phyloP scores from a whole-genome alignment of 2,329 filamentous ascomycete species.

The Phyllachora maydis region DNA sequence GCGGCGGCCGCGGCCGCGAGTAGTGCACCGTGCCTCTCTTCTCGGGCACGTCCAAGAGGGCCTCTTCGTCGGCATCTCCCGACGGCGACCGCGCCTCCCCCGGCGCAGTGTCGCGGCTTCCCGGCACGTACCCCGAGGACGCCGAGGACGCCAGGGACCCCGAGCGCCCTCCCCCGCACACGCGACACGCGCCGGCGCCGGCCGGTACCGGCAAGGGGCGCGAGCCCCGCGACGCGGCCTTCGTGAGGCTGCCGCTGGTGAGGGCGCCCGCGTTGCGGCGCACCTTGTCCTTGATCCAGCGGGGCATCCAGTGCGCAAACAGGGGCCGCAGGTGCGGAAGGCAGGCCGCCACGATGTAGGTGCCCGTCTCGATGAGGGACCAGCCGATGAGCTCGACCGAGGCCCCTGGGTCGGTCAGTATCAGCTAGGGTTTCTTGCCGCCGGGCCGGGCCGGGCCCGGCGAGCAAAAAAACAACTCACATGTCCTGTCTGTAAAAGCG shows the following conservation, averaged over 20 bases:
- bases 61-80: background rate
- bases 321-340: constrained; percentile 7
- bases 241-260: background rate
- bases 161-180: too few species aligned
- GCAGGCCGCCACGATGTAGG: constrained; percentile 9
- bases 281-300: constrained; percentile 3
- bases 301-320: constrained; percentile 4
- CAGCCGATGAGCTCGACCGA: constrained; percentile 7
- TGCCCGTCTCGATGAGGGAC: constrained; percentile 8
- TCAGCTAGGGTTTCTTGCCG: background rate
- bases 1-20: background rate
- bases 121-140: background rate
- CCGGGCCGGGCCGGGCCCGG: background rate
- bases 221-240: too few species aligned
- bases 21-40: background rate
- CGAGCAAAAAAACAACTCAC: constrained; percentile 1
- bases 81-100: background rate
- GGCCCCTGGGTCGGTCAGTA: constrained; percentile 2
- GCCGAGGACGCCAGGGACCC: too few species aligned
- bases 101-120: background rate
- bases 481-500: constrained; percentile 6
- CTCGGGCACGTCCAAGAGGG: background rate
- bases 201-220: too few species aligned
- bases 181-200: too few species aligned
- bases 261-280: background rate